These are phyloP conservation scores for Exidia glandulosa DNA, from an alignment of 768 basidiomycete genomes.

Conservation along the genomic window DNA sequence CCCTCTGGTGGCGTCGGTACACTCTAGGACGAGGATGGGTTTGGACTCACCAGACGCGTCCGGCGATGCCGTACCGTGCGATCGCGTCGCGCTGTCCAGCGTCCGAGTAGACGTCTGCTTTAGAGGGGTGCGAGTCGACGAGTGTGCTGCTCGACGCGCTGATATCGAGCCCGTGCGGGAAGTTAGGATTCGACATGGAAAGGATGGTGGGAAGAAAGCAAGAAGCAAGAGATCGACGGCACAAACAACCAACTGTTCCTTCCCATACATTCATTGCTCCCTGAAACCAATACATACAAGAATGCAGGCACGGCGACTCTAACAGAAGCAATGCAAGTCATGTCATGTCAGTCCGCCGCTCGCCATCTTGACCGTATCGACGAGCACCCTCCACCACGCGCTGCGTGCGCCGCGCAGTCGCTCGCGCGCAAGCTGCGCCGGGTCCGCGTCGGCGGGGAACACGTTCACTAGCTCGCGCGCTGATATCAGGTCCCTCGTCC, in stretches of 20 bases:
- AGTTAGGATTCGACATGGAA: slow-evolving; percentile 36
- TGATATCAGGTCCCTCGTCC: not conserved
- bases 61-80: slow-evolving; percentile 67
- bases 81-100: slow-evolving; percentile 49
- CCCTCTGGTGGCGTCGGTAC: slow-evolving; percentile 23
- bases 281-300: too few species aligned
- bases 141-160: slow-evolving; percentile 15
- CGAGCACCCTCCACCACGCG: not conserved
- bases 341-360: not conserved
- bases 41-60: slow-evolving; percentile 64
- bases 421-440: not conserved
- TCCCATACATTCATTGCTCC: too few species aligned
- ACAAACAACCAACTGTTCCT: too few species aligned
- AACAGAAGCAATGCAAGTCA: not conserved
- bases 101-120: not conserved
- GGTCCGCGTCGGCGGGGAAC: not conserved
- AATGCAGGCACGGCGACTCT: too few species aligned
- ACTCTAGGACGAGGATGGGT: not conserved
- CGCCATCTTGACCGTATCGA: not conserved
- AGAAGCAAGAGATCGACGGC: too few species aligned
- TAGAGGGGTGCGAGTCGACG: not conserved
- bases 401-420: not conserved
- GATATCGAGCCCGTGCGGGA: slow-evolving; percentile 33
- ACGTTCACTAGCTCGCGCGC: not conserved
- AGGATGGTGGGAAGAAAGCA: too few species aligned